phyloP scores from a whole-genome alignment of 2,329 filamentous ascomycete species.

The Dryadomyces quercivorus region DNA sequence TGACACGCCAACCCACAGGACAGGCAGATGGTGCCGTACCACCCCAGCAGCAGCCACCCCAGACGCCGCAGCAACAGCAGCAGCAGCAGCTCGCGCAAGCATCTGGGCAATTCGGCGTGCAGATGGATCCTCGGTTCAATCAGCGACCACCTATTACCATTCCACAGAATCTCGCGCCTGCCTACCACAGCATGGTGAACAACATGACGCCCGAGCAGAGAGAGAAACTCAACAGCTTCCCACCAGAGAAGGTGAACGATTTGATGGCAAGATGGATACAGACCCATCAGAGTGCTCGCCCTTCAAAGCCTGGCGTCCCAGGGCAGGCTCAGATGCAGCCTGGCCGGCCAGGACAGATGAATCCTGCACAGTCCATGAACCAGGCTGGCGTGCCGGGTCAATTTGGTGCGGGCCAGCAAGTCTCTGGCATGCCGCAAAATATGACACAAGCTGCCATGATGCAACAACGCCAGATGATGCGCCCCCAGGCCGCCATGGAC shows the following conservation, averaged over 20 bases:
- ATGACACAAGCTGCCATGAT: constrained; percentile 8
- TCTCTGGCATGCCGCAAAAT: constrained; percentile 3
- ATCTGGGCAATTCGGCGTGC: constrained; percentile 35
- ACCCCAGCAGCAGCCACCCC: constrained; percentile 1
- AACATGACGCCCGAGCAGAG: constrained; percentile 35
- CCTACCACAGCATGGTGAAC: constrained; percentile 19
- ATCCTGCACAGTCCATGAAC: constrained; percentile 13
- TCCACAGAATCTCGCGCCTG: constrained; percentile 19
- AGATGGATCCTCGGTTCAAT: constrained; percentile 41
- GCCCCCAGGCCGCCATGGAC: constrained; percentile 30
- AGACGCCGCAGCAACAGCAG: background rate
- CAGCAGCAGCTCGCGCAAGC: constrained; percentile 24
- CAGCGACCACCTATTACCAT: constrained; percentile 31
- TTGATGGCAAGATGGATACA: constrained; percentile 37
- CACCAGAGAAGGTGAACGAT: constrained; percentile 39
- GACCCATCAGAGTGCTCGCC: constrained; percentile 15
- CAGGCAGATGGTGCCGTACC: constrained; percentile 23
- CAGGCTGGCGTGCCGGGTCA: constrained; percentile 11
- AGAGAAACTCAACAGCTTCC: constrained; percentile 27
- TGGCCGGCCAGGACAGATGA: constrained; percentile 7
- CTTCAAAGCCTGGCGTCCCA: constrained; percentile 11
- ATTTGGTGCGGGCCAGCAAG: constrained; percentile 8
- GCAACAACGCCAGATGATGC: constrained; percentile 14
- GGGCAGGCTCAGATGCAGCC: constrained; percentile 13
- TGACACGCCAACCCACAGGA: constrained; percentile 31